Base-by-base conservation (phyloP, 768 basidiomycete genomes). In the Kwoniella sp. region DNA sequence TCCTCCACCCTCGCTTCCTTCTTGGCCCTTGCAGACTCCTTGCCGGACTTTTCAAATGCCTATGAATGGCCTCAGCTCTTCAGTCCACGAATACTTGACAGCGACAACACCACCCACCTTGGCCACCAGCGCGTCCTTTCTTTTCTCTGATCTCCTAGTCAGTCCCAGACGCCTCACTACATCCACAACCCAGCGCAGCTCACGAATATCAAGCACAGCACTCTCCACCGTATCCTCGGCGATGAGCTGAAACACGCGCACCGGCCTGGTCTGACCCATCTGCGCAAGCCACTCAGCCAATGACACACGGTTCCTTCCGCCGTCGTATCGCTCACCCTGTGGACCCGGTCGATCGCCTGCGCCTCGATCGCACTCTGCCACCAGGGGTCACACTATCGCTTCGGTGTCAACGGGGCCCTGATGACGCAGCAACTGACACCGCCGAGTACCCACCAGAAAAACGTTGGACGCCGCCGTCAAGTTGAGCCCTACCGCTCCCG, bases 191-290 rank as follows among this genome's bases (percentile, higher is more conserved):
- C 37, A 25, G 17, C 17, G 11, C 7, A 40, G 31, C 68, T 59
- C 42, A 70, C 68, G 89, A 54, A 91, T 92, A 22, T 87, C 88
- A 37, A 92, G 78, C 36, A 86, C 89, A 73, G 87, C 89, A 11
- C 86, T 80, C 73, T 92, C 89, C 0, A 91, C 84, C 0, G 89
- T 92, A 62, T 89, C 80, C 62, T 90, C 89, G 0, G 89, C 88
- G 48, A 92, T 89, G 41, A 92, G 76, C 63, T 91, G 89, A 66
- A 89, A 91, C 17, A 91, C 88, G 58, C 86, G 84, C 27, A 92
- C 88, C 1, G 80, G 77, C 69, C 85, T 89, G 57, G 74, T 86
- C 71, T 92, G 89, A 12, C 89, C 89, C 56, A 89, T 88, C 44
- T 81, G 79, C 41, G 53, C n/a, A 29, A 34, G 43, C 23, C n/a